Conservation (phyloP, 169 alveolate genomes). For the Eimeria necatrix region DNA sequence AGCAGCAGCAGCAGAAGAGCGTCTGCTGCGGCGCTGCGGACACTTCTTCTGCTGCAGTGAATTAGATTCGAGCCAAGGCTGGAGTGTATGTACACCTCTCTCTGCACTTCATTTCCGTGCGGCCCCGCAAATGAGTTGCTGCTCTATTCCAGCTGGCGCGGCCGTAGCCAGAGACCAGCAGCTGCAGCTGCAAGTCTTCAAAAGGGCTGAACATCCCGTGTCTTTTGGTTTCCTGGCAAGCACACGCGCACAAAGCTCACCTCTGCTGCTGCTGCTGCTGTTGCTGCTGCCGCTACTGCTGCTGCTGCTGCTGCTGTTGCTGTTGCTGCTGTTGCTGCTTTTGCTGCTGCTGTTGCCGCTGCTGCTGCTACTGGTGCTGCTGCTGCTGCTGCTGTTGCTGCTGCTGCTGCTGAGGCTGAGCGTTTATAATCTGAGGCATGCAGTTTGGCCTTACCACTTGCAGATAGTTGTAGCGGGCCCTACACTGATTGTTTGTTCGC, state of each 20-base stretch:
- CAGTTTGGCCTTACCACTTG: slow-evolving; percentile 55
- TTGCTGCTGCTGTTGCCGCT: no score
- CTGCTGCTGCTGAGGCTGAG: no score
- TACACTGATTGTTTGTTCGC: slow-evolving; percentile 89
- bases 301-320: no score
- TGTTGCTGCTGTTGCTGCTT: no score
- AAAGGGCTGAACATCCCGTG: slow-evolving; percentile 84
- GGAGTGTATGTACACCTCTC: slow-evolving; percentile 79
- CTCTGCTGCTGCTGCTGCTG: no score
- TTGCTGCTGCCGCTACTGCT: no score
- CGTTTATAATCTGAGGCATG: slow-evolving; percentile 2
- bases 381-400: no score
- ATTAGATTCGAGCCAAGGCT: not conserved
- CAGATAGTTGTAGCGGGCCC: slow-evolving; percentile 85
- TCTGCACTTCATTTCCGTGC: slow-evolving; percentile 86
- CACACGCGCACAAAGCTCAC: not conserved
- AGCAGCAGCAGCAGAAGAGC: not conserved
- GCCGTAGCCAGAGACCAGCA: slow-evolving; percentile 83
- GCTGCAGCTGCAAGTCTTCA: slow-evolving; percentile 85
- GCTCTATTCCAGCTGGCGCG: slow-evolving; percentile 80
- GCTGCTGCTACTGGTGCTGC: no score
- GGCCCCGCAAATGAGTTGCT: slow-evolving; percentile 83
- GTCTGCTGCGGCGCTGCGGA: not conserved
- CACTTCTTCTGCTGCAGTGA: not conserved
- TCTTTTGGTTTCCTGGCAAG: slow-evolving; percentile 68